Evolutionary conservation across 768 basidiomycete species (phyloP), one percentile per base, ranked within the genome.

Genomic region (Leccinellum albellum): DNA sequence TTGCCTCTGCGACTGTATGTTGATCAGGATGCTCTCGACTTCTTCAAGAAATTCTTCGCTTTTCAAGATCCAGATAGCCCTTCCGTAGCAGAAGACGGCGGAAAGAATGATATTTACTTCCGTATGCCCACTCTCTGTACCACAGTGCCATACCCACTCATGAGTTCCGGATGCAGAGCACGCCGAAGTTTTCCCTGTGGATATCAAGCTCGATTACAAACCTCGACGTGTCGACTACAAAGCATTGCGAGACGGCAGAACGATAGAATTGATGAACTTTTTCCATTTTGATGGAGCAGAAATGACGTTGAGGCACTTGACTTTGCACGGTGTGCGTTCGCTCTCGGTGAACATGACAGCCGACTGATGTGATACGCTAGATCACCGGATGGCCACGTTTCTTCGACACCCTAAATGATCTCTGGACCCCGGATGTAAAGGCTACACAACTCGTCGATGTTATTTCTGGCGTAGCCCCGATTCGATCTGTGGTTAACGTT

Each of bases 231-330:
- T 99, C 20, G 93, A 98, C 70, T 97, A 98, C 70, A 77, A 85
- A 59, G 97, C 95, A 9, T 76, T 99, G 56, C 82, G 86, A 37
- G 89, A 94, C 59, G 97, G 97, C 14, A 85, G 81, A 71, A 94
- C 94, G 0, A 96, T 96, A 58, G 97, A 99, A 68, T 74, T 99
- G 47, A 98, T 99, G 96, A 99, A 99, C 70, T 98, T 99, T 73
- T 99, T 99, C 87, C 95, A 98, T 74, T 99, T 98, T 62, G 97
- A 98, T 64, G 95, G 93, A 1, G 91, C 96, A 4, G 97, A 98
- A 72, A 98, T 99, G 94, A 97, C 94, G 0, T 73, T 99, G 52
- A 81, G 97, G 55, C 94, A 97, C 66, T 88, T 98, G 61, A 93
- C 91, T 17, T 70, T 98, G 31, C 84, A 88, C 58, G 97, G 97